These are phyloP conservation scores for Tuber magnatum DNA, from an alignment of 495 filamentous ascomycete species.

Conservation along the genomic window DNA sequence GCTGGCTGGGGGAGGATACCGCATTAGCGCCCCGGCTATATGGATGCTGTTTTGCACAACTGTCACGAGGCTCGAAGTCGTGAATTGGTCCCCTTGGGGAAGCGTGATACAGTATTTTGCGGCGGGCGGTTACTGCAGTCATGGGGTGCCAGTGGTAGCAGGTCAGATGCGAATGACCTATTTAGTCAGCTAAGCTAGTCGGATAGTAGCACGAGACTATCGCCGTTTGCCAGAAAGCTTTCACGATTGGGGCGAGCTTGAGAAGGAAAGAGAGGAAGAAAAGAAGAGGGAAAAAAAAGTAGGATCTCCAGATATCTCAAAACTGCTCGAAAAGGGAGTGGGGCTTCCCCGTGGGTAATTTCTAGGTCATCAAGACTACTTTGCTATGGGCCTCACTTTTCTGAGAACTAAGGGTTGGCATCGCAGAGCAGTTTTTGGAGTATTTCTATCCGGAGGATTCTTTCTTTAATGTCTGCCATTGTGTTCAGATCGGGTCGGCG, in stretches of 20 bases:
- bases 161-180: not conserved
- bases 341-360: not conserved
- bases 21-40: not conserved
- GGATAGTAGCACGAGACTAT: not conserved
- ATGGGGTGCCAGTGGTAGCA: not conserved
- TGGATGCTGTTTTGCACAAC: not conserved
- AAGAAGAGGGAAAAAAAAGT: no score
- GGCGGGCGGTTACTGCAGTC: not conserved
- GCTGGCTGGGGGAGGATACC: not conserved
- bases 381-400: not conserved
- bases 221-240: not conserved
- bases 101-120: not conserved
- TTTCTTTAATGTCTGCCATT: not conserved
- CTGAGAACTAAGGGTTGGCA: not conserved
- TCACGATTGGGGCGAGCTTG: not conserved
- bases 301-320: not conserved
- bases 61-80: not conserved
- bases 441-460: not conserved
- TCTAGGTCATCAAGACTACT: not conserved
- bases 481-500: not conserved
- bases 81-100: not conserved
- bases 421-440: not conserved
- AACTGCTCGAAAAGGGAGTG: not conserved
- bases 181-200: not conserved
- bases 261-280: not conserved